These are phyloP conservation scores for Ceratocystis cubensis DNA, from an alignment of 2,329 filamentous ascomycete species.

Conservation along the genomic window DNA sequence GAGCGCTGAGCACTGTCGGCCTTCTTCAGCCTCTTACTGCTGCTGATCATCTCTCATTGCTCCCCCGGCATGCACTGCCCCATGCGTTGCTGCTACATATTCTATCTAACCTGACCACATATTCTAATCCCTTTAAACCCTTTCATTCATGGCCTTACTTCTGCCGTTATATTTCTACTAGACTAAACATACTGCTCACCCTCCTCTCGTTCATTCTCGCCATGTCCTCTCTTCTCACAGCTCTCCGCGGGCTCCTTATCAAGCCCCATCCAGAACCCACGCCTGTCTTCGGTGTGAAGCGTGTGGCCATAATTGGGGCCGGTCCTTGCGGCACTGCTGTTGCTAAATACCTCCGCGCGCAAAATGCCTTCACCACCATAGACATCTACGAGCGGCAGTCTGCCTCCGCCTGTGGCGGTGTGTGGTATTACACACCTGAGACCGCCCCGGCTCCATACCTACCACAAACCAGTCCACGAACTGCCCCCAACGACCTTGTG, in stretches of 20 bases:
- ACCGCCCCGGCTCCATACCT: conserved; percentile 39
- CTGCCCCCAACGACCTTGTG: conserved; percentile 44
- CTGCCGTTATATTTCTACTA: background rate
- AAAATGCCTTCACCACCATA: conserved; percentile 53
- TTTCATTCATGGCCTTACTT: background rate
- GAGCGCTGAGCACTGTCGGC: background rate
- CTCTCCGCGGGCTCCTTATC: background rate
- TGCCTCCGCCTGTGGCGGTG: conserved; percentile 51
- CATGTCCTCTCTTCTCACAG: conserved; percentile 12
- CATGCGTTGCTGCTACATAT: background rate
- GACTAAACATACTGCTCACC: background rate
- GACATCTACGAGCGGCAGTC: conserved; percentile 71
- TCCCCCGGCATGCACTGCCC: background rate
- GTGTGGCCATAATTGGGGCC: conserved; percentile 68
- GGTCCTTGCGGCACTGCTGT: conserved; percentile 67
- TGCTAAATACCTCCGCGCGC: conserved; percentile 68
- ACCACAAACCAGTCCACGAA: conserved; percentile 56
- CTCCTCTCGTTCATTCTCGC: background rate
- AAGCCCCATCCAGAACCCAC: conserved; percentile 3
- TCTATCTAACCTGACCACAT: background rate
- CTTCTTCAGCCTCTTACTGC: background rate
- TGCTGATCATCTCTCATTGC: background rate
- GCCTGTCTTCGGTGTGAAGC: conserved; percentile 38
- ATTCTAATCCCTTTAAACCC: background rate
- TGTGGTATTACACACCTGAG: conserved; percentile 65